Evolutionary conservation across 106 monocot species (phyloP).

Genomic region (Apostasia ramifera): DNA sequence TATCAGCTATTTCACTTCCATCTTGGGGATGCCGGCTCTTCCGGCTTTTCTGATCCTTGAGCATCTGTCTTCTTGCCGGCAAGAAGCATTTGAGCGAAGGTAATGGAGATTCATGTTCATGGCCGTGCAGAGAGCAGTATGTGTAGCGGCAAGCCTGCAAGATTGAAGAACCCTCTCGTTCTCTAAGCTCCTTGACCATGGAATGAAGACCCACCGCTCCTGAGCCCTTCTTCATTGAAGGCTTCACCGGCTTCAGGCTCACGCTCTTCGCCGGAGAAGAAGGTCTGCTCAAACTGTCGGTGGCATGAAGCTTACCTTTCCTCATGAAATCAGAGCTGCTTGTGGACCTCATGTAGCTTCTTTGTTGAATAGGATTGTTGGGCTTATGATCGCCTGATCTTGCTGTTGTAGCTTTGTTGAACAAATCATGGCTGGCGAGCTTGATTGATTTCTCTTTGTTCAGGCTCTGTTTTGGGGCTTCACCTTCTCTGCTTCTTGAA

Average conservation of each 20-base stretch:
- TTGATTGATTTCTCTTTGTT: too few relatives aligned
- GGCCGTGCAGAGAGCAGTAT: conserved; percentile 68
- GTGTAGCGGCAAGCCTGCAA: conserved; percentile 47
- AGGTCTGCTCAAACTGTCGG: not conserved
- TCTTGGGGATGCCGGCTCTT: conserved; percentile 18
- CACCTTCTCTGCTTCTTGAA: too few relatives aligned
- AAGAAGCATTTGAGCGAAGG: conserved; percentile 37
- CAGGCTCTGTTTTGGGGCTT: too few relatives aligned
- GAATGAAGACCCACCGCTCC: conserved; percentile 10
- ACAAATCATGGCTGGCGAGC: too few relatives aligned
- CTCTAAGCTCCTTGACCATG: conserved; percentile 18
- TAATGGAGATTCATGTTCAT: conserved; percentile 18
- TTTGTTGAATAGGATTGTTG: too few relatives aligned
- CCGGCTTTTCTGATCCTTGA: conserved; percentile 46
- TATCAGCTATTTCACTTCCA: conserved; percentile 1
- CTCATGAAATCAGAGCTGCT: conserved; percentile 26
- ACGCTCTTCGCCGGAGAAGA: conserved; percentile 8
- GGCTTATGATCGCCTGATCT: too few relatives aligned
- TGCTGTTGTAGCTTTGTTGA: too few relatives aligned
- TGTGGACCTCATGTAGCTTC: conserved; percentile 49
- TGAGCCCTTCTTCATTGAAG: conserved; percentile 38
- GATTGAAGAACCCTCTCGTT: conserved; percentile 35
- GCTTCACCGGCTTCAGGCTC: conserved; percentile 23
- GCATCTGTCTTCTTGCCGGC: conserved; percentile 26
- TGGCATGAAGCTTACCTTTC: conserved; percentile 21